Evolutionary conservation across 2,329 filamentous ascomycete species (phyloP), one percentile per base, ranked within the genome.

Genomic region (Xylariaceae sp.): DNA sequence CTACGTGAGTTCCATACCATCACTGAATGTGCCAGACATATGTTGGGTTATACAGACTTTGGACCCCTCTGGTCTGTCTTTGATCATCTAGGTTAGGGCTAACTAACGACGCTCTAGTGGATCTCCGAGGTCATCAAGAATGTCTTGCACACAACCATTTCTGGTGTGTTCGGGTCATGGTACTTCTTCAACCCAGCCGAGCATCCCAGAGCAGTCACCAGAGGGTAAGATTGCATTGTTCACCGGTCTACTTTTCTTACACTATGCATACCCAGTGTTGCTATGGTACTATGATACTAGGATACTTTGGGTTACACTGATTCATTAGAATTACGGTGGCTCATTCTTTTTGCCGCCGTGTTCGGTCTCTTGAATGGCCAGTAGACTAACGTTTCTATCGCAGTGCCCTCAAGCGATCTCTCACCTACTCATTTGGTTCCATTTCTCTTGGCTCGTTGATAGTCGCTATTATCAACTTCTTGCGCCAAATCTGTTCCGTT

Each of bases 111-210:
- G 10, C 12, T 33, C 18, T 17, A 56, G 54, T 58, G 92, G 92
- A 85, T 96, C 56, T 86, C 88, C 1, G 92, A 97, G 67, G 92
- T 87, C 79, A 73, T 96, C 60, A 96, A 96, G 74, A 96, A 95
- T 70, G 90, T 89, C 0, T 89, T 96, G 42, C 90, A 97, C 66
- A 87, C 86, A 2, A 90, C 84, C 19, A 87, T 96, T 51, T 87
- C 90, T 0, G 91, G 92, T 0, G 85, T 96, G 0, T 96, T 95
- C 61, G 91, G 90, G 1, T 86, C 87, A 0, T 97, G 92, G 92
- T 97, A 95, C 72, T 96, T 95, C 73, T 96, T 95, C 66, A 86
- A 81, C 55, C 69, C 81, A 0, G 71, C 76, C 49, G 80, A 83
- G 39, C 87, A 89, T 62, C 90, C 91, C 30, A 84, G 80, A 55